Base-by-base conservation (phyloP, 257 asterid species). In the Nicotiana tabacum region DNA sequence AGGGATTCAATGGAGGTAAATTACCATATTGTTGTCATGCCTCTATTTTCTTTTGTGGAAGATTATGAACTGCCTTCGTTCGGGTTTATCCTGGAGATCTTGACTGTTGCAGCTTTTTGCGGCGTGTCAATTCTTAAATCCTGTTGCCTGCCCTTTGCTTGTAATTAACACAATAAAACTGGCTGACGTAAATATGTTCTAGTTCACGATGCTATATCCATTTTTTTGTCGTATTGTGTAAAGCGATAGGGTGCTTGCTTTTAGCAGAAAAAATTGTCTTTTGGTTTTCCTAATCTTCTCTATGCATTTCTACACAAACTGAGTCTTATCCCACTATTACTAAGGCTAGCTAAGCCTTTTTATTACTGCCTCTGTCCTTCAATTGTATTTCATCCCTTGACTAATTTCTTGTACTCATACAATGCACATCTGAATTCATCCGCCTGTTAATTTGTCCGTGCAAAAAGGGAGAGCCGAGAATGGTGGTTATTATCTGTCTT, bases 1-100 rank as follows among this genome's bases (percentile, higher is more conserved):
- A 89, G 92, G 84, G 91, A 89, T 85, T 89, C 96, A 77, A 83
- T 89, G 90, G 97, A 92, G 97, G 99, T 92, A 84, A 68, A 84
- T 83, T 81, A 35, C 77, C 58, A 65, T 66, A 35, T 35, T 80
- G 53, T 16, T 65, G 51, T 56, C 77, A 77, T 65, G 21, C 72
- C 46, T 51, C 80, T 43, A 46, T 62, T 81, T 29, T 39, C 65
- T 17, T 51, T 29, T 51, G 46, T 4, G 65, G 80, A 76, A 51
- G 46, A 76, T 15, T 29, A 39, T 76, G 80, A 51, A n/a, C 80
- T 51, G 80, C 80, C 46, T 76, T 66, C 15, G 8, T 65, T 65
- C 3, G 46, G 74, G 48, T 66, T 15, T 32, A 66, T 15, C 21
- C 12, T 48, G 62, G 62, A 72, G 61, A 24, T 72, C 80, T 74